These are phyloP conservation scores for Globisporangium parvum DNA, from an alignment of 352 stramenopile species.

Conservation along the genomic window DNA sequence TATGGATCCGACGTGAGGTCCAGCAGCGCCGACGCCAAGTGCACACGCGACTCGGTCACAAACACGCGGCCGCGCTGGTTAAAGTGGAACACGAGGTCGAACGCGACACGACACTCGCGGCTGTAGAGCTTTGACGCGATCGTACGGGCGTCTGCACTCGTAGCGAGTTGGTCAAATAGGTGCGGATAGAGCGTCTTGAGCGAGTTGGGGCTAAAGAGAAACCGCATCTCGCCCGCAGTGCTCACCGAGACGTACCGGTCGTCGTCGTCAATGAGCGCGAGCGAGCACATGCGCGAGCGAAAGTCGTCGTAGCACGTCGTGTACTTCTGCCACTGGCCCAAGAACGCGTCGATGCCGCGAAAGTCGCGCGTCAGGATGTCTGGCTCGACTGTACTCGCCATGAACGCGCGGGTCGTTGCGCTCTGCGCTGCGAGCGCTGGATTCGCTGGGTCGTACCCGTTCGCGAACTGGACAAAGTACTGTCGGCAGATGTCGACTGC, in stretches of 20 bases:
- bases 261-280: constrained; percentile 29
- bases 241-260: constrained; percentile 33
- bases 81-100: constrained; percentile 31
- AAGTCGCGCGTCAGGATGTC: constrained; percentile 48
- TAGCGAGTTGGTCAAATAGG: constrained; percentile 27
- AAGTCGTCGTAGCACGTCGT: constrained; percentile 43
- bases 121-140: constrained; percentile 24
- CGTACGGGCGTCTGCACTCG: constrained; percentile 9
- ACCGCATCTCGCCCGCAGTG: constrained; percentile 22
- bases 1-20: constrained; percentile 28
- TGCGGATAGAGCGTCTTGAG: constrained; percentile 43
- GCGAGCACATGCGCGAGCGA: constrained; percentile 16
- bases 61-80: constrained; percentile 21
- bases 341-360: constrained; percentile 27
- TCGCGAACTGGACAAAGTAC: constrained; percentile 39
- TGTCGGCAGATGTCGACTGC: constrained; percentile 33
- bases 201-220: constrained; percentile 35
- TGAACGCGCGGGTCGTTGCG: constrained; percentile 17
- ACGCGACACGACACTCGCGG: constrained; percentile 20
- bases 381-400: constrained; percentile 24
- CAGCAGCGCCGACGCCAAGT: constrained; percentile 38
- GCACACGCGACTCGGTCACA: constrained; percentile 32
- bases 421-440: constrained; percentile 1
- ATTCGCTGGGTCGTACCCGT: constrained; percentile 28
- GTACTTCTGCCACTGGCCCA: constrained; percentile 57